phyloP scores from a whole-genome alignment of 495 filamentous ascomycete genomes.

The Podospora pseudocomata region DNA sequence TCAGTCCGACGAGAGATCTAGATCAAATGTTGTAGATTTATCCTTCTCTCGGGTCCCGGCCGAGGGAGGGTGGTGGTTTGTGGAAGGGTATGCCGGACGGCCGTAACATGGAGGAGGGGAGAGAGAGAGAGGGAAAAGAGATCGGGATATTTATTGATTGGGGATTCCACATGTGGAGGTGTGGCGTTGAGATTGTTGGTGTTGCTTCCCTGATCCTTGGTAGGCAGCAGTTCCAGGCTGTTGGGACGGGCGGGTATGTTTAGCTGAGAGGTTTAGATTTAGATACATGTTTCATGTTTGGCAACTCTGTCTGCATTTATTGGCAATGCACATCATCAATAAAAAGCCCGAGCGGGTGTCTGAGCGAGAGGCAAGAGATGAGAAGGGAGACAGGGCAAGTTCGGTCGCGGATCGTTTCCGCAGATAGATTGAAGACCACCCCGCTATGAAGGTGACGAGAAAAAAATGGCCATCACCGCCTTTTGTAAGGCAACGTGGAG shows the following conservation, averaged over 20 bases:
- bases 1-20: not conserved
- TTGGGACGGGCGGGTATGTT: not conserved
- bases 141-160: not conserved
- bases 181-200: not conserved
- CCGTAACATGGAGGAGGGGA: not conserved
- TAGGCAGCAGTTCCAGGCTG: not conserved
- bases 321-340: not conserved
- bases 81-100: not conserved
- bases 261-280: too few relatives aligned
- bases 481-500: not conserved
- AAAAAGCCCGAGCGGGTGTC: not conserved
- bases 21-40: not conserved
- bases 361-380: not conserved
- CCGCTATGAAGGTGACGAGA: conserved; percentile 8
- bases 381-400: not conserved
- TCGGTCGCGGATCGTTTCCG: not conserved
- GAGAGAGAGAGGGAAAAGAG: not conserved
- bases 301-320: not conserved
- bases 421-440: not conserved
- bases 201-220: not conserved
- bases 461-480: not conserved
- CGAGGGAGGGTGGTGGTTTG: not conserved
- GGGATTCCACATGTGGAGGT: not conserved
- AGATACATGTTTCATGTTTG: not conserved
- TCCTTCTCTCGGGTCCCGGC: not conserved